Evolutionary conservation across 2,329 filamentous ascomycete genomes (phyloP), one percentile per base, ranked within the genome.

Genomic region (Trichoderma gracile): DNA sequence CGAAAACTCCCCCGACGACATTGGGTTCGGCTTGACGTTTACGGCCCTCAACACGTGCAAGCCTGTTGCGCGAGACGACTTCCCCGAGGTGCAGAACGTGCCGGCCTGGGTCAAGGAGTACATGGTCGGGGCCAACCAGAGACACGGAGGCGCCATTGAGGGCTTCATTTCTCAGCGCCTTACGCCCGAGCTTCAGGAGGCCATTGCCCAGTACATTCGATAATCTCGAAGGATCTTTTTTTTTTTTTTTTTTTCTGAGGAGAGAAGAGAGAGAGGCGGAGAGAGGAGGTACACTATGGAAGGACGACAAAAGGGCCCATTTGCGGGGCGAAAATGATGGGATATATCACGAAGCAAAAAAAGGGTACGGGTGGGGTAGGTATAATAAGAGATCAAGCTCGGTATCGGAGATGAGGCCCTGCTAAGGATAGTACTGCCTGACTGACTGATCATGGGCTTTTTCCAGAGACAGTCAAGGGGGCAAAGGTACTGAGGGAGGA

Each of bases 1-100:
- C 12, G 95, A 98, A 74, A 89, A 92, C 3, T 94, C 98, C 72
- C 91, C 97, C 27, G 95, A 99, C 71, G 95, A 99, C 75, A 88
- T 97, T 69, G 89, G 92, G 30, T 99, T 99, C 73, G 95, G 95
- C 27, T 88, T 97, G 68, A 94, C 93, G 9, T 99, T 96, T 78
- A 98, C 95, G 0, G 89, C 91, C 38, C 84, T 99, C 67, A 96
- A 94, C 79, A 97, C 94, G 0, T 95, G 94, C 80, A 92, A 89
- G 75, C 88, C 88, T 65, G 81, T 86, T 4, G 79, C 85, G 1
- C 84, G 83, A 58, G 95, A 98, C 74, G 90, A 93, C 21, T 98
- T 93, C 81, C 90, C 93, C 0, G 90, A 97, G 67, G 87, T 97
- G 15, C 84, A 86, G 5, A 89, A 93, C 62, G 90, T 93, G 66